phyloP scores from a whole-genome alignment of 163 green algal genomes.

The Chloroidium sp. region DNA sequence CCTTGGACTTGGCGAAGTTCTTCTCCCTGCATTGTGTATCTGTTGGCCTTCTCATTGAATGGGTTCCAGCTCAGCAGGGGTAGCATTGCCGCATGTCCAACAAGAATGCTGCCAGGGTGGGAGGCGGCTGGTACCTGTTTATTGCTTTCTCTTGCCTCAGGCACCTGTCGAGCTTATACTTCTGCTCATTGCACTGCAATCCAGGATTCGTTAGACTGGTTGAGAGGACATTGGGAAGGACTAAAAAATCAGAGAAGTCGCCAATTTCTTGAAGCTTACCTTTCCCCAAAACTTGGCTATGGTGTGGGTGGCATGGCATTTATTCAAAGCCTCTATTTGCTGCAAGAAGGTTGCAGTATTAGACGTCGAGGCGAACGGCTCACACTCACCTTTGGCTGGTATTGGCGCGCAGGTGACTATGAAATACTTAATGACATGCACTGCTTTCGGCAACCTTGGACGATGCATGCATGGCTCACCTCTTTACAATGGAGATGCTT shows the following conservation, averaged over 20 bases:
- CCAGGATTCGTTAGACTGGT: too few relatives aligned
- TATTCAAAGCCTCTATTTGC: slow-evolving; percentile 41
- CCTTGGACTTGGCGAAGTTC: slow-evolving; percentile 15
- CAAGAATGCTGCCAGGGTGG: not conserved
- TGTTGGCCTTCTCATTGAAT: not conserved
- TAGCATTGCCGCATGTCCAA: not conserved
- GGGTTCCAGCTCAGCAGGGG: not conserved
- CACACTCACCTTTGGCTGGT: too few relatives aligned
- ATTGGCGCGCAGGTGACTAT: not conserved
- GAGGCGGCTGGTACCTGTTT: slow-evolving; percentile 19
- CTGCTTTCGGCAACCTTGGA: not conserved
- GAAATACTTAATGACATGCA: not conserved
- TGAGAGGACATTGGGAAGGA: too few relatives aligned
- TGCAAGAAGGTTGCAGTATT: slow-evolving; percentile 11
- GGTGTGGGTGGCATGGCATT: slow-evolving; percentile 49
- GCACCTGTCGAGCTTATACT: slow-evolving; percentile 42
- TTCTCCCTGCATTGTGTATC: slow-evolving; percentile 5
- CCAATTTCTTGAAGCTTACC: too few relatives aligned
- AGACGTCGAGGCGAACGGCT: not conserved
- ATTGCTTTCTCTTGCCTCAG: slow-evolving; percentile 38
- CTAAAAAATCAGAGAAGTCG: too few relatives aligned
- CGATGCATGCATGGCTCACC: slow-evolving; percentile 8
- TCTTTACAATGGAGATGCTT: slow-evolving; percentile 34
- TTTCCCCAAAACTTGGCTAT: slow-evolving; percentile 54
- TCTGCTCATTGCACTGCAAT: slow-evolving; percentile 44